These are phyloP conservation scores for Pseudotulostoma volvatum DNA, from an alignment of 495 filamentous ascomycete genomes.

Conservation along the genomic window DNA sequence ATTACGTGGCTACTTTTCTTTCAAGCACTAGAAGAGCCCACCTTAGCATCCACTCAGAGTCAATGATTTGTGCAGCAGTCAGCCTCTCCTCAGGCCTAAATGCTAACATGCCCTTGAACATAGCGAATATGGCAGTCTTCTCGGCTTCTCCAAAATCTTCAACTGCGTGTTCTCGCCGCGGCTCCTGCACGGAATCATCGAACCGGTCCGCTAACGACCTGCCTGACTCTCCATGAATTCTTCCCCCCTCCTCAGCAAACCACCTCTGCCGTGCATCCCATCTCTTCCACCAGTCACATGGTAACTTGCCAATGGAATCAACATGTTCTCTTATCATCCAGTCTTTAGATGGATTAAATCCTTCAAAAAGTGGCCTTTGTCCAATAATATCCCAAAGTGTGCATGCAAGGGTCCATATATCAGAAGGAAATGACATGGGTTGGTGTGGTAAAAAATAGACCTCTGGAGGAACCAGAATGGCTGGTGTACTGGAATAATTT, in stretches of 20 bases:
- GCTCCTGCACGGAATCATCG: constrained; percentile 5
- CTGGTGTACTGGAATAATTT: constrained; percentile 9
- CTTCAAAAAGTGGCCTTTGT: constrained; percentile 14
- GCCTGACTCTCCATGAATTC: background rate
- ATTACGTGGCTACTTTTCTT: no score
- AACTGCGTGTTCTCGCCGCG: constrained; percentile 19
- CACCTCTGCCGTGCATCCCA: constrained; percentile 7
- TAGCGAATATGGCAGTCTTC: constrained; percentile 8
- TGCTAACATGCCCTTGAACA: constrained; percentile 8
- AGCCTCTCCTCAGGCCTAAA: constrained; percentile 6
- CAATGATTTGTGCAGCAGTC: constrained; percentile 5
- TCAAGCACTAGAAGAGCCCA: constrained; percentile 4
- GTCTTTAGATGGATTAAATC: constrained; percentile 7
- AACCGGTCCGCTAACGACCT: constrained; percentile 6
- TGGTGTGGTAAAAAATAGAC: constrained; percentile 8
- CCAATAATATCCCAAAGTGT: constrained; percentile 18
- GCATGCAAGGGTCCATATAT: constrained; percentile 21
- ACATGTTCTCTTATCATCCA: constrained; percentile 15
- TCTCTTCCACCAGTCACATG: constrained; percentile 15
- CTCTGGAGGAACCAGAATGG: constrained; percentile 12
- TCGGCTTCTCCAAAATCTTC: constrained; percentile 33
- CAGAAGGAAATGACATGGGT: constrained; percentile 15
- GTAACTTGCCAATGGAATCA: constrained; percentile 13
- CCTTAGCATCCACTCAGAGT: constrained; percentile 9
- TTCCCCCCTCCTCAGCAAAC: constrained; percentile 5